Evolutionary conservation across 768 basidiomycete genomes (phyloP).

Genomic region (Boletus patriciae): DNA sequence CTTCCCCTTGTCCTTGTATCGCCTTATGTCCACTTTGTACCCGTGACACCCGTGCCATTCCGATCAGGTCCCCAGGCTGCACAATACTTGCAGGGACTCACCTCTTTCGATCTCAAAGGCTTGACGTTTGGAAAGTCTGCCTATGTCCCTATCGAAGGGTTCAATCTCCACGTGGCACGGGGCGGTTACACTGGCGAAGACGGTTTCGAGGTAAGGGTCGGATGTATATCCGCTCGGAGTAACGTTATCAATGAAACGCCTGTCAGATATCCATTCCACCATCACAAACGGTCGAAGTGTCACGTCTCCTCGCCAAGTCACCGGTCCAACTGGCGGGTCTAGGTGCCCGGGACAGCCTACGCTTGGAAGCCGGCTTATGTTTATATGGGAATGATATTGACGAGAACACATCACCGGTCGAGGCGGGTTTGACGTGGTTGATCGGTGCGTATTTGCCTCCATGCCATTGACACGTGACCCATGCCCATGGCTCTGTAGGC

Average conservation of each 20-base stretch:
- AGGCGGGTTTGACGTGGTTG: constrained; percentile 91
- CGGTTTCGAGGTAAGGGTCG: constrained; percentile 77
- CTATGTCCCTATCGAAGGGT: constrained; percentile 67
- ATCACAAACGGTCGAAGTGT: constrained; percentile 72
- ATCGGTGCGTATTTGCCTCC: constrained; percentile 58
- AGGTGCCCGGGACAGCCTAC: constrained; percentile 90
- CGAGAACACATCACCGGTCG: constrained; percentile 82
- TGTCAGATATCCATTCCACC: no score
- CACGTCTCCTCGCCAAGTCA: constrained; percentile 57
- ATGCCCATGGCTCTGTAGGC: constrained; percentile 41
- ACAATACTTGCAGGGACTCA: constrained; percentile 72
- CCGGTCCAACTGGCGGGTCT: constrained; percentile 84
- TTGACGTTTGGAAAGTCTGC: constrained; percentile 86
- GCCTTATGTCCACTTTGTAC: neutral
- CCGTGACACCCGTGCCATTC: neutral
- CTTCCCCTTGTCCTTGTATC: neutral
- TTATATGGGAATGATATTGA: constrained; percentile 93
- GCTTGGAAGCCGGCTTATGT: constrained; percentile 96
- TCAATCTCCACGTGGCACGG: constrained; percentile 77
- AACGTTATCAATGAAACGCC: neutral
- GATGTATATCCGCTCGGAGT: neutral
- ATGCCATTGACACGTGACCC: no score
- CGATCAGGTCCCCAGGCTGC: constrained; percentile 76
- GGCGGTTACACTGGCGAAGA: constrained; percentile 99
- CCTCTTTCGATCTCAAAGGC: constrained; percentile 66